These are phyloP conservation scores for Epicoccum nigrum DNA, from an alignment of 2,329 filamentous ascomycete species.

Conservation along the genomic window DNA sequence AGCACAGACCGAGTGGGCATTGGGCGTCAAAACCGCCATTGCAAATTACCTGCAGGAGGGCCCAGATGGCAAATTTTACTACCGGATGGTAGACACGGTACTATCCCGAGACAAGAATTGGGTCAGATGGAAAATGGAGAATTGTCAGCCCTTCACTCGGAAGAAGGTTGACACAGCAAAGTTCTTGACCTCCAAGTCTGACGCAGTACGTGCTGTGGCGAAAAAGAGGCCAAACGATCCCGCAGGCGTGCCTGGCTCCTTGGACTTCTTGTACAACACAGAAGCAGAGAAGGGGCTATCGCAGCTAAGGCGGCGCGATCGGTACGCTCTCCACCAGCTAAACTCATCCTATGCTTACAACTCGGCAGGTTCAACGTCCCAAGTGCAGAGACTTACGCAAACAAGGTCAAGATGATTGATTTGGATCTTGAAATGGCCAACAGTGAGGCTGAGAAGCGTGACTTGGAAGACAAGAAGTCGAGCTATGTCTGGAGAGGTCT, in stretches of 20 bases:
- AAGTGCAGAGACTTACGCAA: constrained; percentile 71
- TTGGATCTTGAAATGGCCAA: constrained; percentile 85
- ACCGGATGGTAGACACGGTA: constrained; percentile 95
- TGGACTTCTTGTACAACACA: constrained; percentile 74
- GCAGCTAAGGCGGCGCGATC: constrained; percentile 68
- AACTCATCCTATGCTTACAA: constrained; percentile 31
- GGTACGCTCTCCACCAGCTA: constrained; percentile 47
- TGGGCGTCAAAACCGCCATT: constrained; percentile 76
- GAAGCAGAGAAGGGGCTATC: constrained; percentile 68
- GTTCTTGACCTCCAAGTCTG: constrained; percentile 71
- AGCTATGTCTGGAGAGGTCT: constrained; percentile 92
- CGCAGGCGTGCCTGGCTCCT: constrained; percentile 23
- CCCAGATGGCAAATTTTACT: constrained; percentile 87
- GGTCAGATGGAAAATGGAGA: constrained; percentile 97
- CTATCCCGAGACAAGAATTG: constrained; percentile 96
- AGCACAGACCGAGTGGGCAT: constrained; percentile 79
- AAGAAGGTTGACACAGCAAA: constrained; percentile 71
- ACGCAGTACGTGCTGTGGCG: constrained; percentile 69
- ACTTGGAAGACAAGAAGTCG: constrained; percentile 72
- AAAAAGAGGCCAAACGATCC: constrained; percentile 71
- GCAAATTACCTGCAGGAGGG: constrained; percentile 82
- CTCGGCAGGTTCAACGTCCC: constrained; percentile 69
- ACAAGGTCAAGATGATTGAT: constrained; percentile 77
- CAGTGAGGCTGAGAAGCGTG: constrained; percentile 64
- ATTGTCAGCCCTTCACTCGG: constrained; percentile 83